Base-by-base conservation (phyloP, 106 monocot species). In the Xerophyta viscosa region DNA sequence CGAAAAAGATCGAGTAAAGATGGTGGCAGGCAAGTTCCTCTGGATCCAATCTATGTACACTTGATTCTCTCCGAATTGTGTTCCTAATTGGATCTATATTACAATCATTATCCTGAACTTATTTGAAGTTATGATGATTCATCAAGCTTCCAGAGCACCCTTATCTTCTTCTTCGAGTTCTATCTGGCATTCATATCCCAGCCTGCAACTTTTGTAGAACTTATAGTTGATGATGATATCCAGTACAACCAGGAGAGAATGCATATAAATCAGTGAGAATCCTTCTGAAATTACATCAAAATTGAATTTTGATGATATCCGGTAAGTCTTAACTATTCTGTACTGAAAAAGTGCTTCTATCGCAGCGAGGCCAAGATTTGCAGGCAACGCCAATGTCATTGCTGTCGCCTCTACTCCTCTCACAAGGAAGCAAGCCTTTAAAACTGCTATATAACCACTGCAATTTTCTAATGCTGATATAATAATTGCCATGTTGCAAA, bases 311-410 rank as follows among this genome's bases (percentile, higher is more conserved):
- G 41, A 22, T 0, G 54, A 27, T 2, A 33, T 8, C 6, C 27
- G 43, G 55, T 73, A 75, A 11, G 48, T 54, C 20, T 47, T 76
- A 45, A 69, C 52, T 27, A 90, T 71, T 18, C 89, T 58, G 51
- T 69, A 70, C 67, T 83, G 76, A 66, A 98, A 98, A 73, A 98
- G 51, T 0, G 82, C 77, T 47, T 98, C 96, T 0, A 72, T 47
- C 0, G 61, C 61, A 1, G 82, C 79, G 71, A 80, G 52, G 26
- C 63, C 73, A 23, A 98, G 24, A 58, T 67, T 82, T 11, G 74
- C 60, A 4, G 75, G 66, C 59, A 98, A 37, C 6, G 96, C 73
- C 15, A 98, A 63, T 0, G 68, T 59, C 48, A 98, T 48, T 1
- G 85, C 84, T 1, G 70, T 67, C 8, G 73, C 62, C 2, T 68